Conservation (phyloP, 305 asterid genomes). For the Andrographis paniculata region DNA sequence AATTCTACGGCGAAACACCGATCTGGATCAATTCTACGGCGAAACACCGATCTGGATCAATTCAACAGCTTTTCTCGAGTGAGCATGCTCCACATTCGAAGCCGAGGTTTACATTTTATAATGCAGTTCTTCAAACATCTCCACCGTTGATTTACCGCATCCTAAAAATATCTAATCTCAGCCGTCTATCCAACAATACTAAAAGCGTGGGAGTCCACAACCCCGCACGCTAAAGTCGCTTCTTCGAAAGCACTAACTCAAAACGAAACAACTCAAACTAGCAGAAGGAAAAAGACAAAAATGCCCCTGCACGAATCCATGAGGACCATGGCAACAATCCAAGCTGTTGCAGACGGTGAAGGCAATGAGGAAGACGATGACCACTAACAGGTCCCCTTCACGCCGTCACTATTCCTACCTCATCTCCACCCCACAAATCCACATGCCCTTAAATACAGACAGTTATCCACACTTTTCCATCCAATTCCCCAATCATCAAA, state of each 20-base stretch:
- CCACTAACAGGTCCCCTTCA: neutral
- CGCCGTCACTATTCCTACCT: slow-evolving; percentile 1
- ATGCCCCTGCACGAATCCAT: neutral
- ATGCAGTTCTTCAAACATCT: neutral
- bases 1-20: neutral
- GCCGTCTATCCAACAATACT: neutral
- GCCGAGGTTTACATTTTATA: neutral
- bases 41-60: neutral
- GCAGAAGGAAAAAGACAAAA: neutral
- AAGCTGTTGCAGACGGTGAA: neutral
- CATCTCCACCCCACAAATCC: neutral
- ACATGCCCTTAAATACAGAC: neutral
- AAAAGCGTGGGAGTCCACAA: neutral
- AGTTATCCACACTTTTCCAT: neutral
- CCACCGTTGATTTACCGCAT: neutral
- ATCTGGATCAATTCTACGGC: neutral
- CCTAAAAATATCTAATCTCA: neutral
- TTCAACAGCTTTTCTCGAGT: neutral
- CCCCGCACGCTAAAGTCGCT: neutral
- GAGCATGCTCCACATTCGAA: neutral
- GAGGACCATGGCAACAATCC: no score
- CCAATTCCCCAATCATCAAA: neutral
- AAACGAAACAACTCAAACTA: neutral
- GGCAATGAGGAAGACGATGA: neutral
- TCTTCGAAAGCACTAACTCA: neutral